Evolutionary conservation across 805 yeast species (phyloP).

Genomic region (Metschnikowia continentalis): DNA sequence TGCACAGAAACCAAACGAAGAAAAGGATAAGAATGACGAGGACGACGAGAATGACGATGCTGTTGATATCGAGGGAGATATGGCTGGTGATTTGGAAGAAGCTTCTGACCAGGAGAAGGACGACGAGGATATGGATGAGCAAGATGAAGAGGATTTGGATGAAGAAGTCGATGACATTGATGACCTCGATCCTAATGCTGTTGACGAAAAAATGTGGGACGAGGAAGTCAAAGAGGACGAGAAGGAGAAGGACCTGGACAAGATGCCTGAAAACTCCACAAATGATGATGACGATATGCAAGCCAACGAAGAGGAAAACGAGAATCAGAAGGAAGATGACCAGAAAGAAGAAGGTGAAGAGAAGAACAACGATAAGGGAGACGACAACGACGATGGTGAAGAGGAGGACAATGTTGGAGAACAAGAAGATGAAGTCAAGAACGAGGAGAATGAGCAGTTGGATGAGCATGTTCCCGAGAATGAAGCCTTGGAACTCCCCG

Average conservation of each 20-base stretch:
- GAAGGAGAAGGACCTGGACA: conserved; percentile 80
- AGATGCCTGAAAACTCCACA: conserved; percentile 54
- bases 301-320: conserved; percentile 44
- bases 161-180: conserved; percentile 88
- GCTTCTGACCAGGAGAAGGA: conserved; percentile 61
- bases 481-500: conserved; percentile 87
- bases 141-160: conserved; percentile 63
- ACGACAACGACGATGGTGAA: conserved; percentile 49
- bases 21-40: conserved; percentile 56
- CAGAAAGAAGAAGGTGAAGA: conserved; percentile 26
- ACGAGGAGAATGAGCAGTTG: conserved; percentile 64
- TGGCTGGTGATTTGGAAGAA: conserved; percentile 91
- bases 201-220: conserved; percentile 98
- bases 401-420: conserved; percentile 75
- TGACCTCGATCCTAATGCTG: conserved; percentile 88
- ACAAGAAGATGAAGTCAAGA: conserved; percentile 72
- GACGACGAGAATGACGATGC: conserved; percentile 80
- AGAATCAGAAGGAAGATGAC: conserved; percentile 28
- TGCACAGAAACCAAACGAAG: conserved; percentile 70
- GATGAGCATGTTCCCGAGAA: conserved; percentile 76
- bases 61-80: conserved; percentile 91
- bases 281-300: conserved; percentile 49
- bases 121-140: conserved; percentile 38
- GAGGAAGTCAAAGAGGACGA: conserved; percentile 75
- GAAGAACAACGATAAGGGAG: conserved; percentile 34